Evolutionary conservation across 257 asterid genomes (phyloP).

Genomic region (Salvia hispanica): DNA sequence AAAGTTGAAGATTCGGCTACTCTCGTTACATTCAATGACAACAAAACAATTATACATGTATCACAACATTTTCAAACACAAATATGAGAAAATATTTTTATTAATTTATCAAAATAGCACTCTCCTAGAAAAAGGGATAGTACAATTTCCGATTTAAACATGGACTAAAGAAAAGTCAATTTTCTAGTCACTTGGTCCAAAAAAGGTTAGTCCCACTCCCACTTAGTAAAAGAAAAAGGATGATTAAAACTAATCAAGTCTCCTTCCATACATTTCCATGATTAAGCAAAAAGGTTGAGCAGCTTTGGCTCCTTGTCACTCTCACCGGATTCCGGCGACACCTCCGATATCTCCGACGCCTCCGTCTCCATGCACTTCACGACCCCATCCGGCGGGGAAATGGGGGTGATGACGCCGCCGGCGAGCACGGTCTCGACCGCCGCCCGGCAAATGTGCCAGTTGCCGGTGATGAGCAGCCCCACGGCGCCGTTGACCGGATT

Average conservation of each 20-base stretch:
- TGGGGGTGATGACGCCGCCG: slow-evolving; percentile 47
- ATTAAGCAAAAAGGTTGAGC: slow-evolving; percentile 72
- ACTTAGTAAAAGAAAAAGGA: neutral
- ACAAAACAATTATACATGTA: too few relatives aligned
- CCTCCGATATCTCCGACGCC: slow-evolving; percentile 34
- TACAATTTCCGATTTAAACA: slow-evolving; percentile 28
- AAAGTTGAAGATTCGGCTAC: neutral
- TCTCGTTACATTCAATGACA: neutral
- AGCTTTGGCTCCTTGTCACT: slow-evolving; percentile 71
- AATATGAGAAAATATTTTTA: too few relatives aligned
- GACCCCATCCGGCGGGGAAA: slow-evolving; percentile 20
- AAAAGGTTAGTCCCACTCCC: too few relatives aligned
- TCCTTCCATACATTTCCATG: slow-evolving; percentile 16
- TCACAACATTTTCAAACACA: too few relatives aligned
- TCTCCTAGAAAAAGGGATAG: slow-evolving; percentile 35
- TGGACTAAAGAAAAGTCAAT: slow-evolving; percentile 22
- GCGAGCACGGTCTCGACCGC: slow-evolving; percentile 84
- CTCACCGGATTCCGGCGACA: slow-evolving; percentile 32
- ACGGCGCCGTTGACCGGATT: slow-evolving; percentile 92
- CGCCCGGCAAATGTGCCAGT: slow-evolving; percentile 72
- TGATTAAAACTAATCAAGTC: neutral
- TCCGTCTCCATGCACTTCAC: slow-evolving; percentile 30
- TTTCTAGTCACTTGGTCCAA: slow-evolving; percentile 32
- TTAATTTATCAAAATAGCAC: slow-evolving; percentile 26
- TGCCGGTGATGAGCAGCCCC: slow-evolving; percentile 67